These are phyloP conservation scores for Phlyctochytrium arcticum DNA, from an alignment of 192 early-diverging fungal genomes.

Conservation along the genomic window DNA sequence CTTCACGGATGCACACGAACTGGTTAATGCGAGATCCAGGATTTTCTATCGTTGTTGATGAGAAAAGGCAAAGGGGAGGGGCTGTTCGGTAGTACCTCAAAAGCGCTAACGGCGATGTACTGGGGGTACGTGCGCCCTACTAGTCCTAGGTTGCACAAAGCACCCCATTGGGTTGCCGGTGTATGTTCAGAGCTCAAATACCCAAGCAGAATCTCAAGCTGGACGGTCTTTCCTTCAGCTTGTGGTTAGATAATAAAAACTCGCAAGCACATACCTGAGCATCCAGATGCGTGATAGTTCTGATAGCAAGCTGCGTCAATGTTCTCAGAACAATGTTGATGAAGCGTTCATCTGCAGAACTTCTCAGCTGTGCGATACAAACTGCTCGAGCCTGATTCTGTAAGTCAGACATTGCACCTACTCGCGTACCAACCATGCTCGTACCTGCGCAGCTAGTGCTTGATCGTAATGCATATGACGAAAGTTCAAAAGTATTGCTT, in stretches of 20 bases:
- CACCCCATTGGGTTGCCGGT: neutral
- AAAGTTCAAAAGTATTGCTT: no score
- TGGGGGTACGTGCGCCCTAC: no score
- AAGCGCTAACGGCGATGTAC: no score
- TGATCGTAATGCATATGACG: constrained; percentile 18
- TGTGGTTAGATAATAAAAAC: neutral
- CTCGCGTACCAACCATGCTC: neutral
- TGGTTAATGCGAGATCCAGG: no score
- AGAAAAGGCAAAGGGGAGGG: no score
- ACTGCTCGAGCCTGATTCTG: constrained; percentile 1
- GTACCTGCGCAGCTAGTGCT: neutral
- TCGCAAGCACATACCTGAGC: constrained; percentile 4
- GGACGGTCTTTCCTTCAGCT: neutral
- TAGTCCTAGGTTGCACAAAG: neutral
- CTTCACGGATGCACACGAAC: no score
- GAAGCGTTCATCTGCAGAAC: neutral
- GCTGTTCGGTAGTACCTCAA: no score
- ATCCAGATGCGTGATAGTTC: neutral
- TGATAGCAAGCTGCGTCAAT: constrained; percentile 12
- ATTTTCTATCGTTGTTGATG: no score
- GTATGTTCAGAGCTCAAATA: neutral
- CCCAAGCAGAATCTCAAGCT: constrained; percentile 12
- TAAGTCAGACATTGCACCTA: no score
- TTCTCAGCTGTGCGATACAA: neutral
- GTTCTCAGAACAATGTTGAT: constrained; percentile 8